Evolutionary conservation across 257 asterid species (phyloP), one percentile per base, ranked within the genome.

Genomic region (Eucommia ulmoides): DNA sequence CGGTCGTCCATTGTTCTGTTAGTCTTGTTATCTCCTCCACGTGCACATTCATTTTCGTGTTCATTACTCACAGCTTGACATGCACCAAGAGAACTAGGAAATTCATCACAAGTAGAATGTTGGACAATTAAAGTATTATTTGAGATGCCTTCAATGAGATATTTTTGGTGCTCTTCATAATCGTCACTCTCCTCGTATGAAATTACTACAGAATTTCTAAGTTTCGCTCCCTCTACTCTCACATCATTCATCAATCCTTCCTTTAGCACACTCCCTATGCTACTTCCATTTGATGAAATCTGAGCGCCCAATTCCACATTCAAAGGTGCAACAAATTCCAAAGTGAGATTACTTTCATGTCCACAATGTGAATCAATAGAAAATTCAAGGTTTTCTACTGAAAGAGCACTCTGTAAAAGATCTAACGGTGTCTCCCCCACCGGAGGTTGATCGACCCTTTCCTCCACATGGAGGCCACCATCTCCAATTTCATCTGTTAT

Each of bases 91-190:
- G 66, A 57, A 45, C 38, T 53, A 51, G 45, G 54, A 48, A 51
- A 33, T 55, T 53, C 64, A 49, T 35, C 61, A 23, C 11, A 54
- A 23, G 65, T 51, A 62, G 25, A 49, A 57, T 55, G 70, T 55
- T 55, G 58, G 33, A 52, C 33, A 22, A 33, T 41, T 54, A 69
- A 53, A 24, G 50, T 52, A 55, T 58, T 35, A 49, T 65, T 68
- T 24, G 51, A 49, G 63, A 47, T 6, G 49, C 49, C 68, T 23
- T 52, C 53, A 46, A 24, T 53, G 54, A 44, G 29, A 55, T 50
- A 55, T 19, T 51, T 58, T 38, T 54, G 68, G 24, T 71, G 63
- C 54, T 66, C 69, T 20, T 68, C 65, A 52, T 11, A 49, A 22
- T 42, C 49, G 48, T 49, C 54, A 61, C 44, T 65, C 59, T 55